These are phyloP conservation scores for Glycine tomentella DNA, from an alignment of 306 rosid genomes.

Conservation along the genomic window DNA sequence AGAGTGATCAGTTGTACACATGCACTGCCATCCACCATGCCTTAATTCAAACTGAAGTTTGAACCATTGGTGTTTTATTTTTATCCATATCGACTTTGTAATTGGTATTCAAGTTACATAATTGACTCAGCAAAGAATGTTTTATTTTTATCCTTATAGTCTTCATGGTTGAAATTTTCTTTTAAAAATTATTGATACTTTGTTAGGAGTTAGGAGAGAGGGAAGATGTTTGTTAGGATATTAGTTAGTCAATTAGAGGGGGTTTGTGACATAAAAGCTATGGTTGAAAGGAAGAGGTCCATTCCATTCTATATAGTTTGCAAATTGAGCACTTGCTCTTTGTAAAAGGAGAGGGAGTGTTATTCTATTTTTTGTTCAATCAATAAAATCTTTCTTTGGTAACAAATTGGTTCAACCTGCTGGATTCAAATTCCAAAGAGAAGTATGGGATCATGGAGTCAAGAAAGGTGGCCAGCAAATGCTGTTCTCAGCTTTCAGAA, in stretches of 20 bases:
- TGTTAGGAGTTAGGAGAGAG: not conserved
- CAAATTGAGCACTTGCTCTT: not conserved
- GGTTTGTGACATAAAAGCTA: not conserved
- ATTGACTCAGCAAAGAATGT: not conserved
- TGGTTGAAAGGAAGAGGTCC: not conserved
- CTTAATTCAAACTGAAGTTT: not conserved
- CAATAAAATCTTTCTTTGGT: not conserved
- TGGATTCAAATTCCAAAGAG: not conserved
- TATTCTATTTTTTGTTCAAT: not conserved
- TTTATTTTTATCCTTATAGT: not conserved
- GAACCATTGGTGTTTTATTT: not conserved
- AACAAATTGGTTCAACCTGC: not conserved
- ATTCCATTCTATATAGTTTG: not conserved
- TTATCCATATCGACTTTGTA: not conserved
- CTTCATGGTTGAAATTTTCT: not conserved
- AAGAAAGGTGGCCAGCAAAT: not conserved
- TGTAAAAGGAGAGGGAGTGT: not conserved
- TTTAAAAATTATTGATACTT: slow-evolving; percentile 2
- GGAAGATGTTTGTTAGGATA: too few species aligned
- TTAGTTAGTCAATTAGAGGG: not conserved
- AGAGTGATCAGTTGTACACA: not conserved
- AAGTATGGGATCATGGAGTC: not conserved
- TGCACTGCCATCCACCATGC: slow-evolving; percentile 3
- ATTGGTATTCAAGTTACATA: not conserved
- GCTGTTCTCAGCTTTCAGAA: too few species aligned